Base-by-base conservation (phyloP, 768 basidiomycete species). In the Russula sp. region DNA sequence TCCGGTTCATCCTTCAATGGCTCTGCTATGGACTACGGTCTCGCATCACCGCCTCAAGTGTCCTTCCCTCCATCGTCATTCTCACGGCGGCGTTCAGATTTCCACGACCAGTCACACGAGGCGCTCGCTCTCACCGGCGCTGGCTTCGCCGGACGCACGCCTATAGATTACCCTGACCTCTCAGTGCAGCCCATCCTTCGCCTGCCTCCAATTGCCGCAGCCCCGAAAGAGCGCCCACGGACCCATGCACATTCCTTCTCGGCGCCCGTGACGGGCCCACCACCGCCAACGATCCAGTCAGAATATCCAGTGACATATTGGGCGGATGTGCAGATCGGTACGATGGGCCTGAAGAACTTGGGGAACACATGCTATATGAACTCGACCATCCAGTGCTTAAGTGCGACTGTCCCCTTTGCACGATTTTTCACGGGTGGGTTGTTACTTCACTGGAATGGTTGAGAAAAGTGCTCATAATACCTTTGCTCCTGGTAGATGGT, bases 301-400 rank as follows among this genome's bases (percentile, higher is more conserved):
- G 85, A 88, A 51, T 94, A 90, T 71, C 88, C 90, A 4, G 86
- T 93, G 22, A 79, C 79, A 6, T 95, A 89, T 73, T 98, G 94
- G 94, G 75, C 80, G 14, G 91, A 94, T 71, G 78, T 84, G 45
- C 83, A 87, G 64, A 85, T 94, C 58, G 88, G 87, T 27, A 85
- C 85, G 20, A 85, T 87, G 0, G 96, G 96, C 4, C 73, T 99
- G 71, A 95, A 95, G 82, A 99, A 99, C 72, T 71, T 98, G 64
- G 88, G 90, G 18, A 98, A 98, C 73, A 99, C 97, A 8, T 99
- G 97, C 73, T 99, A 98, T 72, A 98, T 98, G 94, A 98, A 98
- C 73, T 91, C 97, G 35, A 94, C 94, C 6, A 84, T 99, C 16
- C 97, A 99, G 74, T 99, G 97, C 73, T 77, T 99, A 71, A 94